A percentile compares a stretch with the other conserved stretches of the same genome.
Evolutionary conservation across 257 asterid genomes (phyloP).

Genomic region (Leonotis leonurus): DNA sequence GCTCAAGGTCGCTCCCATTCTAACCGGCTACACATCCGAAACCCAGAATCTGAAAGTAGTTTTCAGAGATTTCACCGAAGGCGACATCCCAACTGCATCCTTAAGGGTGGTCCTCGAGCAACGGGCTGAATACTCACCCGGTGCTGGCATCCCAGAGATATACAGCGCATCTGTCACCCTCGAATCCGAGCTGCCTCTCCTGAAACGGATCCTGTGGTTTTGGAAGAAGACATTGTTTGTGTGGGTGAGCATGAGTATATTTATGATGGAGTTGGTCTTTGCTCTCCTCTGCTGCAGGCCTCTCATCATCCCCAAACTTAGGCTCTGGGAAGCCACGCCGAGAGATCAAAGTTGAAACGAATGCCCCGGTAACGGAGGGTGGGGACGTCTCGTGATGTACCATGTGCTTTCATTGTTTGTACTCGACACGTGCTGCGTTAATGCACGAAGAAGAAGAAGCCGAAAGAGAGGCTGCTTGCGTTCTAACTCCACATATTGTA

Average conservation of each 20-base stretch:
- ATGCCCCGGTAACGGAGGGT: too few relatives aligned
- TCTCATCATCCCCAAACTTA: constrained; percentile 51
- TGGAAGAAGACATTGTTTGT: constrained; percentile 73
- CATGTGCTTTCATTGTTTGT: constrained; percentile 7
- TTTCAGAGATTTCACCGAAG: constrained; percentile 52
- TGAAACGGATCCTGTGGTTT: constrained; percentile 52
- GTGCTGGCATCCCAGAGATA: constrained; percentile 79
- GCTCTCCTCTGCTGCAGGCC: constrained; percentile 75
- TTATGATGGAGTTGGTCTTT: constrained; percentile 46
- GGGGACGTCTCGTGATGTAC: too few relatives aligned
- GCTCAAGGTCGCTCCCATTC: constrained; percentile 59
- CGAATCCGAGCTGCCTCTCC: constrained; percentile 69
- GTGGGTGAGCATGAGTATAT: constrained; percentile 69
- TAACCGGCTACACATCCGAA: constrained; percentile 68
- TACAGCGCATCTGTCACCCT: constrained; percentile 54
- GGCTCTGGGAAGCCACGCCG: constrained; percentile 28
- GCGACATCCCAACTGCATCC: constrained; percentile 57
- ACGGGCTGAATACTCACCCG: constrained; percentile 61
- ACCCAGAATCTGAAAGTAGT: constrained; percentile 54
- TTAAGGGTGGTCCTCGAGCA: constrained; percentile 65
- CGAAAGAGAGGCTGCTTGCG: background rate
- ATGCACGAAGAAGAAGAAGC: background rate
- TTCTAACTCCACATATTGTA: constrained; percentile 5
- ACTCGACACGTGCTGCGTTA: background rate
- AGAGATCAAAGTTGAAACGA: constrained; percentile 17